Percentiles rank a stretch among this genome's conserved stretches.
phyloP scores from a whole-genome alignment of 257 asterid genomes.

The Capsicum rhomboideum region DNA sequence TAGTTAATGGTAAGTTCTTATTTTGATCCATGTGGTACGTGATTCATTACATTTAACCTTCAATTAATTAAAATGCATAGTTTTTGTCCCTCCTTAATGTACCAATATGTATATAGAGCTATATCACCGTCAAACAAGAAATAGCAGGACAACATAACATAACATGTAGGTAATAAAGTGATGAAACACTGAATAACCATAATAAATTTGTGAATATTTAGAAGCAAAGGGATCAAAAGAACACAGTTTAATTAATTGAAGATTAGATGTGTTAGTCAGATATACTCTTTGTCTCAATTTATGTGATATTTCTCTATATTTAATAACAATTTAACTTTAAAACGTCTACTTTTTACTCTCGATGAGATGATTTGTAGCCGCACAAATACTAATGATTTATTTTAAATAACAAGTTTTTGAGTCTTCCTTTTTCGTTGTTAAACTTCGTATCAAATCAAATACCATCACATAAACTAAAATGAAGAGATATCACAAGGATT shows the following conservation, averaged over 20 bases:
- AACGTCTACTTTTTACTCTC: neutral
- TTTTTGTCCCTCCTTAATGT: neutral
- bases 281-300: neutral
- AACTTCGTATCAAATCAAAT: neutral
- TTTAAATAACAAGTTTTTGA: no score
- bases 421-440: no score
- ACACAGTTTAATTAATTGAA: neutral
- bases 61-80: neutral
- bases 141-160: neutral
- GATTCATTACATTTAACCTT: neutral
- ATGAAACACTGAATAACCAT: neutral
- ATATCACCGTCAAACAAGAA: neutral
- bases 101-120: neutral
- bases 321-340: neutral
- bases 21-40: neutral
- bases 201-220: neutral
- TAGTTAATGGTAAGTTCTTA: neutral
- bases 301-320: neutral
- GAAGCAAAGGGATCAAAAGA: neutral
- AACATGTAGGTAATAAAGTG: neutral
- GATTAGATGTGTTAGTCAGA: neutral
- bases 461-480: neutral
- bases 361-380: neutral
- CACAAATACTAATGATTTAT: neutral
- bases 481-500: neutral